These are phyloP conservation scores for Globisporangium takayamanum DNA, from an alignment of 352 stramenopile genomes.

Conservation along the genomic window DNA sequence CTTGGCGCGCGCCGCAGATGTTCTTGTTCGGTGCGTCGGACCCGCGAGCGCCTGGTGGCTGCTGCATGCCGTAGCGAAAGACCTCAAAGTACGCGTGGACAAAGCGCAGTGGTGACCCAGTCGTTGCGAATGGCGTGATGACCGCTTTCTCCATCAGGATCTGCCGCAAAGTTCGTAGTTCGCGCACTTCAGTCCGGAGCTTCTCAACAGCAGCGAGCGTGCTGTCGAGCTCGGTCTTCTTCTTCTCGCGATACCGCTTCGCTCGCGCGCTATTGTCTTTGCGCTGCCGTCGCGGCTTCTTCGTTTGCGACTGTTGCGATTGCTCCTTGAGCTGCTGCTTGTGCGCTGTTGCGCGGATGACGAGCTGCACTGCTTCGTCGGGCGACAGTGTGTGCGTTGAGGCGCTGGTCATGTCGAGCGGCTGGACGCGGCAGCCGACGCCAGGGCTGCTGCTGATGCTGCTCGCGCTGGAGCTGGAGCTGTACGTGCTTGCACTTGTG, in stretches of 20 bases:
- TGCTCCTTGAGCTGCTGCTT: background rate
- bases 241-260: constrained; percentile 15
- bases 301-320: background rate
- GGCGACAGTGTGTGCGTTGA: no score
- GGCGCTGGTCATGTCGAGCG: no score
- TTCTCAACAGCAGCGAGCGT: constrained; percentile 4
- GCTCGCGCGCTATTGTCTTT: constrained; percentile 15
- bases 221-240: constrained; percentile 9
- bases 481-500: no score
- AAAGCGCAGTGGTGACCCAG: constrained; percentile 11
- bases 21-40: background rate
- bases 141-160: constrained; percentile 8
- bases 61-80: constrained; percentile 15
- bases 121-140: constrained; percentile 2
- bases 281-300: constrained; percentile 5
- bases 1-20: constrained; percentile 6
- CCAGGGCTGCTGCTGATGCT: no score
- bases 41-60: background rate
- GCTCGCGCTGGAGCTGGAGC: no score
- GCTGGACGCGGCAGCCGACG: no score
- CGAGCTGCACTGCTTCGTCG: no score
- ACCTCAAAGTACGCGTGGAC: constrained; percentile 20
- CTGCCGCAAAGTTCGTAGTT: constrained; percentile 8
- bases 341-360: no score
- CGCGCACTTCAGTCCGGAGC: constrained; percentile 8